These are phyloP conservation scores for Lodderomyces theae DNA, from an alignment of 1,139 yeast genomes.

Conservation along the genomic window DNA sequence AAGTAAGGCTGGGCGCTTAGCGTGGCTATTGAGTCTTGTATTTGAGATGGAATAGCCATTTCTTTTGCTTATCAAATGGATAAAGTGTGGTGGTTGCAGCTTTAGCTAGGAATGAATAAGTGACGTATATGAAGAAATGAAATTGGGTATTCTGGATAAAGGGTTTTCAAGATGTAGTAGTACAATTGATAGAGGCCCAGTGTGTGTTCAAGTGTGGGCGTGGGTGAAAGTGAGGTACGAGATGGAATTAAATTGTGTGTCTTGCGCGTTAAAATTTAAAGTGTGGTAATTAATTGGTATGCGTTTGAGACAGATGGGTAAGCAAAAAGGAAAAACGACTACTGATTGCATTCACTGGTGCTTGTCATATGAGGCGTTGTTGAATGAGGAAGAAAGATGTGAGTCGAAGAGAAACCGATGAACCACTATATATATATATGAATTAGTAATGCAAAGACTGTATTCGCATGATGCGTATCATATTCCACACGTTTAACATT, in stretches of 20 bases:
- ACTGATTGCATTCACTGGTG: too few relatives aligned
- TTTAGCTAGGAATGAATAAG: not conserved
- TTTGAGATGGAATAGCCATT: not conserved
- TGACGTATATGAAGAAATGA: too few relatives aligned
- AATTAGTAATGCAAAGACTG: too few relatives aligned
- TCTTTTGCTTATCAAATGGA: too few relatives aligned
- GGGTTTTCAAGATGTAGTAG: not conserved
- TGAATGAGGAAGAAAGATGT: not conserved
- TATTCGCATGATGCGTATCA: too few relatives aligned
- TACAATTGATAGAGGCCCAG: not conserved
- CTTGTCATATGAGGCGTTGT: not conserved
- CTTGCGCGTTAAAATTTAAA: not conserved
- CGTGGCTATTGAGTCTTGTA: not conserved
- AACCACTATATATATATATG: too few relatives aligned
- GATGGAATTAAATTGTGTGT: not conserved
- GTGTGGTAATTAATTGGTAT: not conserved
- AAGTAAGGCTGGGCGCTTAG: constrained; percentile 9
- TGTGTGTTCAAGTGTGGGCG: too few relatives aligned
- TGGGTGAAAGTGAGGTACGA: not conserved
- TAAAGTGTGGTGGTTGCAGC: not conserved
- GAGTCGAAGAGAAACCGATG: not conserved
- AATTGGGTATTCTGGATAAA: too few relatives aligned
- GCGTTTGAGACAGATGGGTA: not conserved
- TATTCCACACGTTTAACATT: too few relatives aligned
- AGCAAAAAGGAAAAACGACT: too few relatives aligned